Percentiles rank a stretch among this genome's conserved stretches.
Conservation (phyloP, 2,329 filamentous ascomycete genomes). For the Penicillium expansum region DNA sequence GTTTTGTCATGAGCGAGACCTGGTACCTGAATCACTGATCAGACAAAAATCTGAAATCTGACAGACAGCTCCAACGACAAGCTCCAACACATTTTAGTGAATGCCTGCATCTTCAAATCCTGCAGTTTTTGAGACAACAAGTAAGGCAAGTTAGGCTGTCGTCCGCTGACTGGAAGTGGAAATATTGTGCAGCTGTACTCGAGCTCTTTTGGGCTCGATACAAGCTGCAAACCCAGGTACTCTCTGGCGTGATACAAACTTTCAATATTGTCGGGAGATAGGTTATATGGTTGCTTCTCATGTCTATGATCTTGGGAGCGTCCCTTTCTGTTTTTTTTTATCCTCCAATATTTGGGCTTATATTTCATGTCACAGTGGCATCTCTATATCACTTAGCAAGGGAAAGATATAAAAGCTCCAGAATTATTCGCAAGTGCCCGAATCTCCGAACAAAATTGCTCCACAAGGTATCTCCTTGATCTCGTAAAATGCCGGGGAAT, state of each 20-base stretch:
- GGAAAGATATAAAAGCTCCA: neutral
- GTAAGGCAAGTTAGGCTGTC: no score
- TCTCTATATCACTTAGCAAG: neutral
- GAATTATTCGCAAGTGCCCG: neutral
- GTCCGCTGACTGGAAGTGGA: neutral
- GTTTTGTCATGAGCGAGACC: conserved; percentile 72
- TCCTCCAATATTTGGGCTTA: neutral
- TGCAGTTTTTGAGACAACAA: neutral
- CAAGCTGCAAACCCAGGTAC: neutral
- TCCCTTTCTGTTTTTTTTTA: neutral
- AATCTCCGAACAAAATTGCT: no score
- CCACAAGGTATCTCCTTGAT: neutral
- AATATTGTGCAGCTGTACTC: neutral
- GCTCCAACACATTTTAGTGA: neutral
- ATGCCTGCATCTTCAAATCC: neutral
- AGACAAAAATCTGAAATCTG: neutral
- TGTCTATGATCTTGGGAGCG: neutral
- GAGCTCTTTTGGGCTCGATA: neutral
- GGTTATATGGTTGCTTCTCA: conserved; percentile 34
- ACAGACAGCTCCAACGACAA: neutral
- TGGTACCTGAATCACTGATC: conserved; percentile 36
- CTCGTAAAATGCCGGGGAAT: neutral
- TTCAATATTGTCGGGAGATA: conserved; percentile 63
- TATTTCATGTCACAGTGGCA: neutral
- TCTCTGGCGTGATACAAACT: conserved; percentile 48